Evolutionary conservation across 768 basidiomycete species (phyloP).

Genomic region (Podaxis rugospora): DNA sequence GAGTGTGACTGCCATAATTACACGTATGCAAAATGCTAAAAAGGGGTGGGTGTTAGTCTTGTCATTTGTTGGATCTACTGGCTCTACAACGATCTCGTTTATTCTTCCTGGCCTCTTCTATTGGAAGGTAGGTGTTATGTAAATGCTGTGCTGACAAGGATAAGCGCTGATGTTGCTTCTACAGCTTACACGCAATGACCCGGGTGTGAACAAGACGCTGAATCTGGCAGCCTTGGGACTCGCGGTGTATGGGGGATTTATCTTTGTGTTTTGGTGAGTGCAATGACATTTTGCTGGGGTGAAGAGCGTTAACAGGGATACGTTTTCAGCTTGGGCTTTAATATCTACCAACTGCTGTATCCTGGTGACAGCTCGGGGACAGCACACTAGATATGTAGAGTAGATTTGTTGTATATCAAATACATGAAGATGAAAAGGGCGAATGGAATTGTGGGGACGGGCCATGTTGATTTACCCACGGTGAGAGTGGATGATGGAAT

Average conservation of each 20-base stretch:
- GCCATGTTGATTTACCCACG: slow-evolving; percentile 34
- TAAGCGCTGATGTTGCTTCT: slow-evolving; percentile 8
- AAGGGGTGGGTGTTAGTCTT: slow-evolving; percentile 52
- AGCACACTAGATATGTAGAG: slow-evolving; percentile 12
- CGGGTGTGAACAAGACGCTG: slow-evolving; percentile 39
- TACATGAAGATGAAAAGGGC: not conserved
- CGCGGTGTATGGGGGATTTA: slow-evolving; percentile 66
- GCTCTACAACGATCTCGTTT: slow-evolving; percentile 95
- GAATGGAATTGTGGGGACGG: not conserved
- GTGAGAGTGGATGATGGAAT: slow-evolving; percentile 17
- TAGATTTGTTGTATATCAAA: slow-evolving; percentile 9
- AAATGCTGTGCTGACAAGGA: slow-evolving; percentile 1
- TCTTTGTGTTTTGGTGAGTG: slow-evolving; percentile 87
- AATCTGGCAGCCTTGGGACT: slow-evolving; percentile 64
- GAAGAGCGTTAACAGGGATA: slow-evolving; percentile 9
- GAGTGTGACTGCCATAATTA: slow-evolving; percentile 18
- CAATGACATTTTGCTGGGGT: not conserved
- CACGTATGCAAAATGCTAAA: slow-evolving; percentile 2
- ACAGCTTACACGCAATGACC: slow-evolving; percentile 69
- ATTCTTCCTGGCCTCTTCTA: slow-evolving; percentile 92
- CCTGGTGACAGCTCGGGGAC: slow-evolving; percentile 13
- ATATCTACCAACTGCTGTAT: slow-evolving; percentile 63
- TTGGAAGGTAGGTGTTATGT: slow-evolving; percentile 65
- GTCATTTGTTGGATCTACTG: slow-evolving; percentile 95
- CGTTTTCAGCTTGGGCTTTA: slow-evolving; percentile 62